Percentiles rank a stretch among this genome's conserved stretches.
phyloP scores from a whole-genome alignment of 192 early-diverging fungal species.

The Backusella circina region DNA sequence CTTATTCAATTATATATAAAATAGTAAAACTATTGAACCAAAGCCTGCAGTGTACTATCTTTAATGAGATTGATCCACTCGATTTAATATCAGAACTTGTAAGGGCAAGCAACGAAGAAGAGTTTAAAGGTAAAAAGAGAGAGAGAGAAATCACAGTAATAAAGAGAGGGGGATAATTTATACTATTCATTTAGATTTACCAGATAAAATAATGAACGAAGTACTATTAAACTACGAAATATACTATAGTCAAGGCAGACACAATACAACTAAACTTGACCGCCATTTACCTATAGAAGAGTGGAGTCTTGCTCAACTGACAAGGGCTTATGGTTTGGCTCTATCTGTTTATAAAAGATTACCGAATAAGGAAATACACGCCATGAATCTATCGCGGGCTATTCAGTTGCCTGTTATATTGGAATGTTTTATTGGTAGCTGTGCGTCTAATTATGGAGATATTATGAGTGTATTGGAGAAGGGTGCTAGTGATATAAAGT shows the following conservation, averaged over 20 bases:
- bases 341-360: conserved; percentile 6
- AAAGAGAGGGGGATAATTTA: not conserved
- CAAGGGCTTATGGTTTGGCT: conserved; percentile 17
- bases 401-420: conserved; percentile 34
- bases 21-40: not conserved
- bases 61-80: conserved; percentile 20
- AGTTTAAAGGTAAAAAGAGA: conserved; percentile 2
- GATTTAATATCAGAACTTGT: conserved; percentile 30
- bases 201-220: conserved; percentile 12
- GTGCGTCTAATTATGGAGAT: conserved; percentile 11
- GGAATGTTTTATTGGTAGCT: conserved; percentile 34
- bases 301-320: conserved; percentile 9
- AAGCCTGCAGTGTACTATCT: not conserved
- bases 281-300: conserved; percentile 7
- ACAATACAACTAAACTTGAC: not conserved
- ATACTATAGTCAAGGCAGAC: not conserved
- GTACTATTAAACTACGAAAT: conserved; percentile 8
- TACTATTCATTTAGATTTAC: conserved; percentile 7
- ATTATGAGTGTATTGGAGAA: conserved; percentile 1
- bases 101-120: conserved; percentile 1
- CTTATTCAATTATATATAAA: not conserved
- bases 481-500: not conserved
- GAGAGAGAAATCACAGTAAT: not conserved
- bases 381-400: conserved; percentile 25
- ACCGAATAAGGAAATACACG: conserved; percentile 17